phyloP scores from a whole-genome alignment of 768 basidiomycete species.

The Dacryopinax primogenitus region DNA sequence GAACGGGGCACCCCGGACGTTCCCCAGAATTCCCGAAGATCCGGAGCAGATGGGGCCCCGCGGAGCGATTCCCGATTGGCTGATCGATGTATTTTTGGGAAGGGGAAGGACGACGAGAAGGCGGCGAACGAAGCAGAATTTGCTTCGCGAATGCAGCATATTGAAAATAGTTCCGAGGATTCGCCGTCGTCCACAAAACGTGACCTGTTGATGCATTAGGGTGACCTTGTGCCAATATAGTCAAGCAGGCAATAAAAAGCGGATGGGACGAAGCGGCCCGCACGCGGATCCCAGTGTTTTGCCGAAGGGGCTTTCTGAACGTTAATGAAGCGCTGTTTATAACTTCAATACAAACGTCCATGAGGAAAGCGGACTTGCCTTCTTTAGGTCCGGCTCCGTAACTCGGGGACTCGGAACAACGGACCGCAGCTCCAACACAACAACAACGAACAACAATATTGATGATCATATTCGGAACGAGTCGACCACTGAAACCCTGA shows the following conservation, averaged over 20 bases:
- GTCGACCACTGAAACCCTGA: not conserved
- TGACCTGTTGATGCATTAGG: not conserved
- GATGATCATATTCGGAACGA: not conserved
- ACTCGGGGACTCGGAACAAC: not conserved
- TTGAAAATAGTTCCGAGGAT: not conserved
- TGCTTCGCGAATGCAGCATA: not conserved
- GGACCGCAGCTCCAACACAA: not conserved
- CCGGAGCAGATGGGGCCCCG: conserved; percentile 4
- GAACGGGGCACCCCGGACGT: not conserved
- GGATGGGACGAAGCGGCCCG: not conserved
- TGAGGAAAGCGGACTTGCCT: not conserved
- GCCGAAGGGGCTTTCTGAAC: not conserved
- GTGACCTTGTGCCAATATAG: not conserved
- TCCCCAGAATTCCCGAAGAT: conserved; percentile 7
- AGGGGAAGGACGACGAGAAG: not conserved
- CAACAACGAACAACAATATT: not conserved
- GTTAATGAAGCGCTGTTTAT: not conserved
- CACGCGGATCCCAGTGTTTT: not conserved
- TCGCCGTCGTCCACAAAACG: not conserved
- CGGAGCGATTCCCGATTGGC: not conserved
- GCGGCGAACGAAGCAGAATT: not conserved
- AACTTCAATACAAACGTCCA: not conserved
- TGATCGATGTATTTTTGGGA: not conserved
- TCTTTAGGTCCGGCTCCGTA: not conserved
- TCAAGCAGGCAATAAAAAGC: not conserved